These are phyloP conservation scores for Chaetomium sp. DNA, from an alignment of 2,329 filamentous ascomycete species.

Conservation along the genomic window DNA sequence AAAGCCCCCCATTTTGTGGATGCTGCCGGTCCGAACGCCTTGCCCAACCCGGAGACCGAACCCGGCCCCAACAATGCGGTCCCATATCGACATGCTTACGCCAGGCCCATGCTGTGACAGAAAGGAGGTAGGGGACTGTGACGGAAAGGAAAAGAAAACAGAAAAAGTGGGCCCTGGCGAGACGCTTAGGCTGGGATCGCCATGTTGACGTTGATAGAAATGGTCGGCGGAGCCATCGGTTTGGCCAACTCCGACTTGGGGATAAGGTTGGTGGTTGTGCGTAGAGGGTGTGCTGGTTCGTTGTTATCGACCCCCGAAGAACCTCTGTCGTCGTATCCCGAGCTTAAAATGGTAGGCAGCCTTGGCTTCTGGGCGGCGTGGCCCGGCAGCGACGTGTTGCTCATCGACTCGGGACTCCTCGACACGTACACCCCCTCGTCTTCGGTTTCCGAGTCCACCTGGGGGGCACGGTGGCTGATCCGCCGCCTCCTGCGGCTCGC, in stretches of 20 bases:
- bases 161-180: not conserved
- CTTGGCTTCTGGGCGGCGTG: constrained; percentile 48
- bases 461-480: constrained; percentile 28
- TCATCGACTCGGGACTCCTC: constrained; percentile 32
- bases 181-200: constrained; percentile 1
- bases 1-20: constrained; percentile 17
- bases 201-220: not conserved
- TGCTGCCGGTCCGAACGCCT: constrained; percentile 22
- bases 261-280: constrained; percentile 6
- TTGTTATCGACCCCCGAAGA: constrained; percentile 7
- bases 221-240: not conserved
- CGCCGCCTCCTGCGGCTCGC: constrained; percentile 25
- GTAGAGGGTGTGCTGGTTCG: not conserved
- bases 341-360: constrained; percentile 52
- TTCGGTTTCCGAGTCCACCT: constrained; percentile 36
- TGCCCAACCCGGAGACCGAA: constrained; percentile 6
- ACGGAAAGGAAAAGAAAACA: constrained; percentile 12
- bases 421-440: constrained; percentile 35
- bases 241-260: not conserved
- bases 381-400: constrained; percentile 36
- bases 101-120: constrained; percentile 21
- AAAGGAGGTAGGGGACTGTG: not conserved
- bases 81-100: constrained; percentile 16
- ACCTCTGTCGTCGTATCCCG: constrained; percentile 36
- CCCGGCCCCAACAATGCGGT: constrained; percentile 16